These are phyloP conservation scores for Aegilops sharonensis DNA, from an alignment of 176 grass and related monocot species.

Conservation along the genomic window DNA sequence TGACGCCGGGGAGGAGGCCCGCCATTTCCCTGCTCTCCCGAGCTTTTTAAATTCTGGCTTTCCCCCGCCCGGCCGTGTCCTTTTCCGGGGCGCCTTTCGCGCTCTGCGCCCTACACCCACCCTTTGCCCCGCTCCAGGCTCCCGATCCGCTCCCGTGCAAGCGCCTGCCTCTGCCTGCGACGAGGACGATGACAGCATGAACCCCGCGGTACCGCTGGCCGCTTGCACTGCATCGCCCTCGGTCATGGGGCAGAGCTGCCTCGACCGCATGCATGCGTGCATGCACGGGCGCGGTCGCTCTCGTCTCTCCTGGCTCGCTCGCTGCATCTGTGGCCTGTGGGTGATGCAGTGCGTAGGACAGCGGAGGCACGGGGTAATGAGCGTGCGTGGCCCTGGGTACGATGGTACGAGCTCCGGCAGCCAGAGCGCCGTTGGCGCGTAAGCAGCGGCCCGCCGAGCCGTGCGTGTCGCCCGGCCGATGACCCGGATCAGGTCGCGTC, in stretches of 20 bases:
- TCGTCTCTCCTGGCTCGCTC: not conserved
- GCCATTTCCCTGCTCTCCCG: not conserved
- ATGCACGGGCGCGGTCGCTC: not conserved
- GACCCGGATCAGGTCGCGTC: not conserved
- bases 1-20: conserved; percentile 1
- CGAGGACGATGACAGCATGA: not conserved
- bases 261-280: not conserved
- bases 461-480: not conserved
- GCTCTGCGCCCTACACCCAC: not conserved
- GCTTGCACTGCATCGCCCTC: too few relatives aligned
- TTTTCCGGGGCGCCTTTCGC: not conserved
- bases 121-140: too few relatives aligned
- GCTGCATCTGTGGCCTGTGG: not conserved
- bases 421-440: not conserved
- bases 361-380: not conserved
- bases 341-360: conserved; percentile 1
- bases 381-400: not conserved
- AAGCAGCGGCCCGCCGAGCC: not conserved
- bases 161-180: not conserved
- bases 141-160: not conserved
- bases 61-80: conserved; percentile 1
- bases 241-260: not conserved
- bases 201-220: too few relatives aligned
- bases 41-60: not conserved
- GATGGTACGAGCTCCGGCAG: not conserved